Percentiles rank a stretch among this genome's conserved stretches.
These are phyloP conservation scores for Pelargonium cotyledonis DNA, from an alignment of 441 rosid genomes.

Conservation along the genomic window DNA sequence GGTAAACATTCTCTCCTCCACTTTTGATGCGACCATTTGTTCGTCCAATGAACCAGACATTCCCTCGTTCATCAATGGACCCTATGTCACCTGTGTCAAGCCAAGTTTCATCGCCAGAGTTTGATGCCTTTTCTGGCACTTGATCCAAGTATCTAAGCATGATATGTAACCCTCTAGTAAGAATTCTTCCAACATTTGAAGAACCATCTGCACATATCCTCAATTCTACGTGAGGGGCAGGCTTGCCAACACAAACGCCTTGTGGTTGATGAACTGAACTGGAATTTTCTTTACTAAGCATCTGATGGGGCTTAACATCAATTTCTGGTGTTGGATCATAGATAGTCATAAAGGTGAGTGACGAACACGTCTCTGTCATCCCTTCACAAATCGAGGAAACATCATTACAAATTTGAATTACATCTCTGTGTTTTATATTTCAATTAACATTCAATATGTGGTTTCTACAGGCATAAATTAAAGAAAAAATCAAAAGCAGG, in stretches of 20 bases:
- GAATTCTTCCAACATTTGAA: conserved; percentile 47
- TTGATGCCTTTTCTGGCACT: conserved; percentile 23
- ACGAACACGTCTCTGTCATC: conserved; percentile 90
- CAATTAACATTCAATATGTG: no score
- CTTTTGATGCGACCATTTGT: conserved; percentile 63
- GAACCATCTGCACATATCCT: conserved; percentile 38
- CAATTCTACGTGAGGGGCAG: conserved; percentile 76
- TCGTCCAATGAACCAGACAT: conserved; percentile 73
- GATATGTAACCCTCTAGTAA: conserved; percentile 75
- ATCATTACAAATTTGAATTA: background rate
- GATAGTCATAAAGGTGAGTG: conserved; percentile 64
- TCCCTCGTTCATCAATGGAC: conserved; percentile 48
- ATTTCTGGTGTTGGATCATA: conserved; percentile 35
- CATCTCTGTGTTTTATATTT: no score
- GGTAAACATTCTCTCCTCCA: conserved; percentile 86
- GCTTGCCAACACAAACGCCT: conserved; percentile 82
- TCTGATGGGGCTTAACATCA: conserved; percentile 18
- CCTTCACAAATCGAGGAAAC: conserved; percentile 32
- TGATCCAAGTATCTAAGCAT: conserved; percentile 74
- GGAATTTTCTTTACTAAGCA: conserved; percentile 14
- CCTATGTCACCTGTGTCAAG: conserved; percentile 85
- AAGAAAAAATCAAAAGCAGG: no score
- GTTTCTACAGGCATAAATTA: no score
- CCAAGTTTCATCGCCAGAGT: conserved; percentile 39
- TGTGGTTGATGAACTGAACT: conserved; percentile 21